Base-by-base conservation (phyloP, 345 rosid species). In the Boechera retrofracta region DNA sequence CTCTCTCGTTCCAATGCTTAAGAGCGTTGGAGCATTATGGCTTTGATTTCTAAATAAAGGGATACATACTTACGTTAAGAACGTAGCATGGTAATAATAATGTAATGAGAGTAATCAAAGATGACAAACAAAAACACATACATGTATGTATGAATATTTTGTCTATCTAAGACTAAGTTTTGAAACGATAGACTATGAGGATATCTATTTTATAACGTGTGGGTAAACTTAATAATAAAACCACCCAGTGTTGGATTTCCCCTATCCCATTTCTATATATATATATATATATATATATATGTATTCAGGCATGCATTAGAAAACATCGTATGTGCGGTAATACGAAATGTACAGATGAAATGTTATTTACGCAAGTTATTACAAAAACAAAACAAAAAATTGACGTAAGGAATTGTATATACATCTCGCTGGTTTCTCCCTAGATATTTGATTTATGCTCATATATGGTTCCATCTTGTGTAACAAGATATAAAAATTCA, bases 1-100 rank as follows among this genome's bases (percentile, higher is more conserved):
- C 4, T 73, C 90, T 73, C 79, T 91, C 11, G 66, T 88, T 71
- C 91, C 93, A 1, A 85, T 82, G 94, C 97, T 91, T 21, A 87
- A 63, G 61, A 32, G 79, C 1, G 95, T 66, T 24, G 93, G 97
- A 1, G 97, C 95, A 1, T 48, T 89, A 31, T 91, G 91, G 93
- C 84, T 89, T 61, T 89, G 78, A 88, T 51, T n/a, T 42, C 12
- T 21, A 31, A 36, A 4, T 16, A n/a, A 62, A 47, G 1, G 2
- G 5, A 32, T 41, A 26, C 33, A 32, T 41, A 26, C 33, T 11
- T 58, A 36, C 55, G 4, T 10, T 24, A 6, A 9, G 35, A 6
- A 65, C 24, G 6, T 29, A 53, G 29, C 11, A 13, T 48, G 13
- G 8, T 47, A 47, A 47, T 16, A 38, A 45, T 47, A 57, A 55